Evolutionary conservation across 495 filamentous ascomycete genomes (phyloP).

Genomic region (Hyaloscypha variabilis): DNA sequence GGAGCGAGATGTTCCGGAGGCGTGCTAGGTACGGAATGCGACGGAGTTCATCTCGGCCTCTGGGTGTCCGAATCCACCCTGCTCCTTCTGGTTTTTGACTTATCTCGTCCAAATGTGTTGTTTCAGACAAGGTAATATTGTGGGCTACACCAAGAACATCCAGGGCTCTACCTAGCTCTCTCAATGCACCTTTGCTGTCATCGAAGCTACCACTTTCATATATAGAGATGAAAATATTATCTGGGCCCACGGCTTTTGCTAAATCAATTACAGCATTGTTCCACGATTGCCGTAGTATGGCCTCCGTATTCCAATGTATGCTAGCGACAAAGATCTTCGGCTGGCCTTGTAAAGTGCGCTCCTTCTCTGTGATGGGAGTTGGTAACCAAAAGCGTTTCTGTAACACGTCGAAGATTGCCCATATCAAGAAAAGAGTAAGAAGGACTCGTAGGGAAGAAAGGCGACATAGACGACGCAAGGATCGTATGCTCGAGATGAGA

Average conservation of each 20-base stretch:
- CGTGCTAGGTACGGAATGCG: conserved; percentile 65
- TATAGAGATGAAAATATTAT: conserved; percentile 70
- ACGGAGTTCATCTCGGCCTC: no score
- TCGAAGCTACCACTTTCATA: conserved; percentile 77
- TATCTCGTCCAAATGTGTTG: conserved; percentile 64
- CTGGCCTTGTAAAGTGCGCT: no score
- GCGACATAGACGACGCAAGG: no score
- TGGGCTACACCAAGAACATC: conserved; percentile 53
- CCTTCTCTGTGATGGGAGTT: no score
- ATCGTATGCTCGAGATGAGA: no score
- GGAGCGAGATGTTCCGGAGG: conserved; percentile 64
- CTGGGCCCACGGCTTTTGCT: conserved; percentile 55
- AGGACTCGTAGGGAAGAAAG: no score
- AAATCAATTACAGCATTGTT: conserved; percentile 59
- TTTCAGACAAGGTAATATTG: conserved; percentile 54
- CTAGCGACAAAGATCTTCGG: conserved; percentile 74
- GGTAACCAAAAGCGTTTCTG: no score
- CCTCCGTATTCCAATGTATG: conserved; percentile 72
- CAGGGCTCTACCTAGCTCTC: conserved; percentile 57
- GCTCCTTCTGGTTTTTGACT: conserved; percentile 37
- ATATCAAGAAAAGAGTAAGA: no score
- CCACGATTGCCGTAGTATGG: conserved; percentile 62
- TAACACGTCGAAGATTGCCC: no score
- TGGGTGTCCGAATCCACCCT: conserved; percentile 60
- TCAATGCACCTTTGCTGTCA: conserved; percentile 63